phyloP scores from a whole-genome alignment of 129 eudicot species.

The Apium graveolens region DNA sequence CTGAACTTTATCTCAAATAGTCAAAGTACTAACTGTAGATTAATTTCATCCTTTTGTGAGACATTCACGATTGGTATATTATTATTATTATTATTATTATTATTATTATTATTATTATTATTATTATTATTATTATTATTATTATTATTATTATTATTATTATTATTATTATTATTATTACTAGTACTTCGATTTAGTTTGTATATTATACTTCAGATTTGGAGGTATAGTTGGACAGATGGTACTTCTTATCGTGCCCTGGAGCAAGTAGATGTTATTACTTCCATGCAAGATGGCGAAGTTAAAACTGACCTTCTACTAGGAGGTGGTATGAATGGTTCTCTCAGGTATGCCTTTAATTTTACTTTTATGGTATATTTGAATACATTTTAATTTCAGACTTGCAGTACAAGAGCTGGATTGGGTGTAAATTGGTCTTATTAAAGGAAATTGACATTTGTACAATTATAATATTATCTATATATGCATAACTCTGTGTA shows the following conservation, averaged over 20 bases:
- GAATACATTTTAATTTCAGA: not conserved
- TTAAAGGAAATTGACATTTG: not conserved
- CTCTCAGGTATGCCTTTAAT: conserved; percentile 40
- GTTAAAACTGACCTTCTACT: conserved; percentile 44
- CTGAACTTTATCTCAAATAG: not conserved
- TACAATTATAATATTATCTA: not conserved
- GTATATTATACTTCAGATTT: conserved; percentile 35
- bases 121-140: too few species aligned
- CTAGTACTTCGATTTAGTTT: not conserved
- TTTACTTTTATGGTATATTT: not conserved
- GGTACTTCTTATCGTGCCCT: conserved; percentile 47
- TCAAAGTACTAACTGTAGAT: not conserved
- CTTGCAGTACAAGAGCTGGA: not conserved
- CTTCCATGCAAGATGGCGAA: conserved; percentile 48
- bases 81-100: not conserved
- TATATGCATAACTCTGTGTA: not conserved
- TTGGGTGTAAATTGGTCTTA: not conserved
- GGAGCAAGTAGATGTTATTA: conserved; percentile 35
- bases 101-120: too few species aligned
- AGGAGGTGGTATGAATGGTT: conserved; percentile 44
- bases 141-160: too few species aligned
- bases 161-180: too few species aligned
- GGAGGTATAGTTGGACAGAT: conserved; percentile 54
- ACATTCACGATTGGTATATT: not conserved
- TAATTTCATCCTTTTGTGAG: not conserved